Evolutionary conservation across 371 early-diverging fungal genomes (phyloP).

Genomic region (Massospora cicadina): DNA sequence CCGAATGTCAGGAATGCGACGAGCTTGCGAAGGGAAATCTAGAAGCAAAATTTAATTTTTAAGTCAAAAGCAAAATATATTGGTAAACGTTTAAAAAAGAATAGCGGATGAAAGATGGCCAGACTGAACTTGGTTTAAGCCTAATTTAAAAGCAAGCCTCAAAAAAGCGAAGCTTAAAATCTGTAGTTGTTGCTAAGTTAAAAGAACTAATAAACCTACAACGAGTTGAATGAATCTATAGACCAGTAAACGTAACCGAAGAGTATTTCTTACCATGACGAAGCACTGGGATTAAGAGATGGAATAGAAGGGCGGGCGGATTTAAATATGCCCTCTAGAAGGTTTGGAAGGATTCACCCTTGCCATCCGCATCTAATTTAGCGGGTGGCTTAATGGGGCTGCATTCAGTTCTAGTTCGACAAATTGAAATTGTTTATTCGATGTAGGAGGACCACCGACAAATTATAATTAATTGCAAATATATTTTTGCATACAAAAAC

Average conservation of each 20-base stretch:
- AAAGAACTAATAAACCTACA: too few relatives aligned
- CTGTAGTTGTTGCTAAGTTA: too few relatives aligned
- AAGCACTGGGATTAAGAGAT: background rate
- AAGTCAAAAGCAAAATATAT: background rate
- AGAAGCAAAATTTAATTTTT: background rate
- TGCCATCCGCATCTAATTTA: too few relatives aligned
- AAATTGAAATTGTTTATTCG: too few relatives aligned
- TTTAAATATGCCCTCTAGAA: background rate
- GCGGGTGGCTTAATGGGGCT: too few relatives aligned
- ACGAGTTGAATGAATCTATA: too few relatives aligned
- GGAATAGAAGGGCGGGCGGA: background rate
- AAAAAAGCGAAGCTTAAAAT: background rate
- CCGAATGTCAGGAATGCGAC: background rate
- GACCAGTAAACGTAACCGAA: too few relatives aligned
- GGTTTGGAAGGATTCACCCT: background rate
- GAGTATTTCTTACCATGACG: background rate
- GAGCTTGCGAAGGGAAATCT: background rate
- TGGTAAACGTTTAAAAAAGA: background rate
- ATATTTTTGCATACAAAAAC: too few relatives aligned
- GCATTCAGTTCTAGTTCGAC: too few relatives aligned
- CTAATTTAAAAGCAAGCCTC: background rate
- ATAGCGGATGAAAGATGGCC: background rate
- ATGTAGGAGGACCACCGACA: too few relatives aligned
- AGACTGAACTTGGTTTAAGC: background rate
- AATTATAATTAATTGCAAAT: too few relatives aligned